phyloP scores from a whole-genome alignment of 257 asterid genomes.

The Nemophila menziesii region DNA sequence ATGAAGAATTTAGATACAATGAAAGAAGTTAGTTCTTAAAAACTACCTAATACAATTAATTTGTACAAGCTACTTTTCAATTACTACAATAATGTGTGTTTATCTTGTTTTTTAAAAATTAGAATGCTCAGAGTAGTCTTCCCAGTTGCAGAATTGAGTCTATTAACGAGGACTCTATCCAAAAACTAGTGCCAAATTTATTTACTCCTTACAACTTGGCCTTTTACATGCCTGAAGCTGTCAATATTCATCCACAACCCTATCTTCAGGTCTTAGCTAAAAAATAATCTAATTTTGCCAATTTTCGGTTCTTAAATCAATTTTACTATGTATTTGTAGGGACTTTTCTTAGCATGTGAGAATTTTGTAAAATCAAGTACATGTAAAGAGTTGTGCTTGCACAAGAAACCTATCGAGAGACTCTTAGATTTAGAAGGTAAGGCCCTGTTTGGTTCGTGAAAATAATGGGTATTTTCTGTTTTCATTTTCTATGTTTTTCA shows the following conservation, averaged over 20 bases:
- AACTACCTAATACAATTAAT: conserved; percentile 6
- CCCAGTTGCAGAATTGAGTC: conserved; percentile 67
- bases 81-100: conserved; percentile 21
- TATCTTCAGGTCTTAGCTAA: conserved; percentile 63
- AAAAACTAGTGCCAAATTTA: conserved; percentile 51
- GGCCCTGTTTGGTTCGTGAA: too few species aligned
- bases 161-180: conserved; percentile 55
- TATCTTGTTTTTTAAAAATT: conserved; percentile 32
- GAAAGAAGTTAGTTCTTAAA: conserved; percentile 48
- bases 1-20: conserved; percentile 48
- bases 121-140: conserved; percentile 85
- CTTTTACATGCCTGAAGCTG: conserved; percentile 83
- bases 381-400: conserved; percentile 37
- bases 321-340: conserved; percentile 30
- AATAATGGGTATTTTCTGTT: too few species aligned
- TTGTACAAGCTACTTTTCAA: neutral
- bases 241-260: conserved; percentile 56
- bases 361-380: conserved; percentile 29
- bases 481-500: too few species aligned
- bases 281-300: conserved; percentile 1
- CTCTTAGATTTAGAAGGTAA: conserved; percentile 57
- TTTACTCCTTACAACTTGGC: conserved; percentile 52
- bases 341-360: conserved; percentile 73
- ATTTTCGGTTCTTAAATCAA: neutral
- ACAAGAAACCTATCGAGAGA: conserved; percentile 38